A percentile compares a stretch with the other conserved stretches of the same genome.
Conservation (phyloP, 2,329 filamentous ascomycete genomes). For the Scorias spongiosa region DNA sequence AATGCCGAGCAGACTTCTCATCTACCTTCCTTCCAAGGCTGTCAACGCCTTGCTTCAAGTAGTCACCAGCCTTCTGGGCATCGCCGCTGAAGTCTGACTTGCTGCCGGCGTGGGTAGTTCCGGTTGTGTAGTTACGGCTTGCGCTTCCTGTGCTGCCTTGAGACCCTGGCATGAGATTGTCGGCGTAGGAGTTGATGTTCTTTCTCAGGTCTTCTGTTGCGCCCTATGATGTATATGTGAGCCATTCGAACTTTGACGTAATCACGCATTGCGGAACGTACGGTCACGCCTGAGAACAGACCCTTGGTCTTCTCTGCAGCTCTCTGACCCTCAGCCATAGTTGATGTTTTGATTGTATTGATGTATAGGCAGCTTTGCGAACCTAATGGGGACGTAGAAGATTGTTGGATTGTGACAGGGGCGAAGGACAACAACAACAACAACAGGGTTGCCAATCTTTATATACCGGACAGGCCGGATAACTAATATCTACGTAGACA, state of each 20-base stretch:
- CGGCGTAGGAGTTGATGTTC: slow-evolving; percentile 16
- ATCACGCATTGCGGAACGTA: neutral
- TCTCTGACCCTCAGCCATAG: neutral
- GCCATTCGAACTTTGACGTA: too few relatives aligned
- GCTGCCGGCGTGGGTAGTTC: neutral
- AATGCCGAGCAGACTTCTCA: neutral
- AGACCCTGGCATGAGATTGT: slow-evolving; percentile 7
- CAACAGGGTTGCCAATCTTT: too few relatives aligned
- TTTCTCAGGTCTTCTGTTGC: slow-evolving; percentile 12
- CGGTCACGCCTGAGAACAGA: neutral
- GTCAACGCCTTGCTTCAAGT: neutral
- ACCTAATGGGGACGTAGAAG: too few relatives aligned
- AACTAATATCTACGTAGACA: too few relatives aligned
- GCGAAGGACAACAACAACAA: too few relatives aligned
- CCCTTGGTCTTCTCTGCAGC: neutral
- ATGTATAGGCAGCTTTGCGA: too few relatives aligned
- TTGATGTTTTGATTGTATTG: neutral
- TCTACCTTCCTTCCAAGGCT: neutral
- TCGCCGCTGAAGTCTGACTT: neutral
- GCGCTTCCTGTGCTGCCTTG: neutral
- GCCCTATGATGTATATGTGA: slow-evolving; percentile 3
- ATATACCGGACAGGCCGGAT: too few relatives aligned
- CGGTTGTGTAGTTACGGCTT: neutral
- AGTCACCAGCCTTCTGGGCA: neutral
- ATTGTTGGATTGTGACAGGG: neutral